phyloP scores from a whole-genome alignment of 371 early-diverging fungal species.

The Apophysomyces sp. region DNA sequence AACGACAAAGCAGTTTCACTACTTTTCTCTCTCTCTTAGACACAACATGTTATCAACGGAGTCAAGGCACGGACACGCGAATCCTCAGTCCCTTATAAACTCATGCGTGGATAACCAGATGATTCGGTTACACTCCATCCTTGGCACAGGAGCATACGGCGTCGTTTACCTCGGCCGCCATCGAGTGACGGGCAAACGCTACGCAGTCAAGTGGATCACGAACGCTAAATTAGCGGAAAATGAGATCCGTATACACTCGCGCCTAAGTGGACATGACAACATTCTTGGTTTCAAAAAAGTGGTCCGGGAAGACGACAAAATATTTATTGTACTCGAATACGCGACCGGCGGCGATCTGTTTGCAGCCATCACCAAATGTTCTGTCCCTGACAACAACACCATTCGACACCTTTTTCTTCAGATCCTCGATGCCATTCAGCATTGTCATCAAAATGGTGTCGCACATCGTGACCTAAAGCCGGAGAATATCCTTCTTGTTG shows the following conservation, averaged over 20 bases:
- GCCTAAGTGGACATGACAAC: conserved; percentile 60
- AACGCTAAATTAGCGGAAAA: conserved; percentile 42
- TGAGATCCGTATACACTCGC: conserved; percentile 69
- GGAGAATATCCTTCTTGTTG: conserved; percentile 55
- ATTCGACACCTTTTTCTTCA: conserved; percentile 56
- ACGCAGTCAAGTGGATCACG: conserved; percentile 67
- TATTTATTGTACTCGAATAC: conserved; percentile 72
- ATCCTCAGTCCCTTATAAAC: conserved; percentile 22
- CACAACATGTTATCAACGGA: not conserved
- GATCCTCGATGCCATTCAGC: conserved; percentile 53
- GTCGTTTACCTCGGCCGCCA: conserved; percentile 61
- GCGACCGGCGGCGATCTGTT: conserved; percentile 68
- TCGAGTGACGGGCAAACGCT: conserved; percentile 32
- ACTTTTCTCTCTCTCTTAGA: not conserved
- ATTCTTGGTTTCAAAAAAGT: conserved; percentile 72
- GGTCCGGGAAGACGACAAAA: conserved; percentile 45
- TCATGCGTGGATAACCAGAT: conserved; percentile 33
- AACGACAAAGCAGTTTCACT: not conserved
- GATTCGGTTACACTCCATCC: conserved; percentile 45
- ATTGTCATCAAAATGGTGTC: conserved; percentile 52
- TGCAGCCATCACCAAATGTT: conserved; percentile 53
- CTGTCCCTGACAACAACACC: conserved; percentile 34
- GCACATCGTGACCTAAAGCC: conserved; percentile 76
- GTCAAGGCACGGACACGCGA: not conserved
- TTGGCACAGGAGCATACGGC: conserved; percentile 73